phyloP scores from a whole-genome alignment of 768 basidiomycete species.

The Lepiota brunneoincarnata region DNA sequence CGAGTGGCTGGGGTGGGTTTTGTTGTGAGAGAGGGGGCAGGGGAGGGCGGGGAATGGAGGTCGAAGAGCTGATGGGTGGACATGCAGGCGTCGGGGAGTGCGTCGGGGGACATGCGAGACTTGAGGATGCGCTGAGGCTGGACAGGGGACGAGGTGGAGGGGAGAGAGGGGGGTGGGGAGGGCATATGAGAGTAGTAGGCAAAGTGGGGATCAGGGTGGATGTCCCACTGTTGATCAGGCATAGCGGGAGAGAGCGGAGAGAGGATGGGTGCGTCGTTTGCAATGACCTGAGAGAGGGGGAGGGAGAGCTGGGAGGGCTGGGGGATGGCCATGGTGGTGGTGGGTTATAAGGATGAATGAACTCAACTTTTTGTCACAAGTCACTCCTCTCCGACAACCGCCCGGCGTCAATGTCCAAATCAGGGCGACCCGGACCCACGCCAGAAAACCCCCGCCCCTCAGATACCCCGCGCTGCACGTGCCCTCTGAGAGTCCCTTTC shows the following conservation, averaged over 20 bases:
- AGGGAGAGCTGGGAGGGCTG: slow-evolving; percentile 28
- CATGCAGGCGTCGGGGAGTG: slow-evolving; percentile 44
- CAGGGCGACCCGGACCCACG: not conserved
- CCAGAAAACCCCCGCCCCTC: slow-evolving; percentile 10
- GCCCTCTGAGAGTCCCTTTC: not conserved
- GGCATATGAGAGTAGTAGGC: slow-evolving; percentile 44
- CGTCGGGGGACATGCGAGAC: slow-evolving; percentile 46
- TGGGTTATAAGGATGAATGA: slow-evolving; percentile 16
- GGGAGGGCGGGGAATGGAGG: slow-evolving; percentile 39
- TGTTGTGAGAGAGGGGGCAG: slow-evolving; percentile 22
- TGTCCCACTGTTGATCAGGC: slow-evolving; percentile 48
- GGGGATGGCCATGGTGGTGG: slow-evolving; percentile 14
- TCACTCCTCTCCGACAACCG: slow-evolving; percentile 6
- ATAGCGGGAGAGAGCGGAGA: slow-evolving; percentile 39
- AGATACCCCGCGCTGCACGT: slow-evolving; percentile 12
- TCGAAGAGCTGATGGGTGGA: slow-evolving; percentile 77
- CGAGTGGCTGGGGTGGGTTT: slow-evolving; percentile 3
- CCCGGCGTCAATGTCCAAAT: not conserved
- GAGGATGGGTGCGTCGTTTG: slow-evolving; percentile 55
- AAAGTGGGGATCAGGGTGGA: slow-evolving; percentile 40
- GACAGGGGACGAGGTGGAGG: slow-evolving; percentile 41
- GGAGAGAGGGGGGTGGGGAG: slow-evolving; percentile 46
- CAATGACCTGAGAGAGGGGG: slow-evolving; percentile 51
- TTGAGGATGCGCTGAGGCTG: slow-evolving; percentile 48
- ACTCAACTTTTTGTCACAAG: slow-evolving; percentile 8